Base-by-base conservation (phyloP, 2,329 filamentous ascomycete species). In the Aspergillus novofumigatus region DNA sequence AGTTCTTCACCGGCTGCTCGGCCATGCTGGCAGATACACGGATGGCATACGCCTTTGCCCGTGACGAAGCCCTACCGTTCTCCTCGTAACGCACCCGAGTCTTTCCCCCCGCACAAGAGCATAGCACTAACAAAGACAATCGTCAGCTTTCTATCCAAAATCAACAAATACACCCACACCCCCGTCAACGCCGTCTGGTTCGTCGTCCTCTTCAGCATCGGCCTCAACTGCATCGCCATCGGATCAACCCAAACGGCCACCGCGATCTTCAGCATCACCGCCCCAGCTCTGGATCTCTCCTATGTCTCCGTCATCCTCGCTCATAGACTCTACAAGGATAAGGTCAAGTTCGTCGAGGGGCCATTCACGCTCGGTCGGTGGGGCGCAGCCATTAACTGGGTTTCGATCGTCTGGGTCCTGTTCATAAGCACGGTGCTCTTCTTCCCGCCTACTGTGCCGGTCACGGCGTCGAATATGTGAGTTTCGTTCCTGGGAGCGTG, bases 101-200 rank as follows among this genome's bases (percentile, higher is more conserved):
- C 2, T 26, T 55, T 45, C 11, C 38, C 51, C 14, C 17, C 26
- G 14, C 55, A 53, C 51, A 23, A 51, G 17, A 23, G 4, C 21
- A 17, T n/a, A 45, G 11, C 49, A 52, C 38, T 26, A 54, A 44
- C 35, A 11, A 55, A 32, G 9, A 28, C 42, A 50, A 51, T 59
- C 25, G 21, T 54, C 54, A 83, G 80, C 9, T 77, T 80, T 64
- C 81, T 82, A 71, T 77, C 79, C 47, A 78, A 77, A 59, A 75
- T 86, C 53, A 84, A 85, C 62, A 59, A 65, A 8, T 64, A 72
- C 51, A 87, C 84, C 0, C 75, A 81, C 14, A 87, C 85, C 0
- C 85, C 85, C 0, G 75, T 87, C 54, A 83, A 86, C 58, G 80
- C 83, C 2, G 85, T 87, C 54, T 87, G 84, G 84, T 80, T 86